Evolutionary conservation across 2,329 filamentous ascomycete genomes (phyloP), one percentile per base, ranked within the genome.

Genomic region (Mariannaea elegans): DNA sequence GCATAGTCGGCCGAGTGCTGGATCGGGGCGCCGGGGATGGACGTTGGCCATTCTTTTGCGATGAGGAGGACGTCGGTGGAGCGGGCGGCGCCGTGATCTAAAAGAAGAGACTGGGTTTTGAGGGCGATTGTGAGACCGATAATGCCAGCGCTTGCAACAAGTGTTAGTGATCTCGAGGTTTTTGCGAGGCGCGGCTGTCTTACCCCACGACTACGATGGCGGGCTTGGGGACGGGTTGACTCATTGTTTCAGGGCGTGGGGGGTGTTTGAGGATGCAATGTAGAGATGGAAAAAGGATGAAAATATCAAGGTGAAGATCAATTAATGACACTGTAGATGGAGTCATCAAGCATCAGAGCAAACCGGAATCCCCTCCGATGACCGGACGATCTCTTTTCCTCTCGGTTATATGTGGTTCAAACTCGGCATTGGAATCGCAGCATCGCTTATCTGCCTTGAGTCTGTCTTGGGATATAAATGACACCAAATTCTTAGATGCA

Each of bases 81-180:
- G 5, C 29, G 44, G 12, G 27, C 23, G 3, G 47, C 19, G 7
- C 27, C 18, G 6, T 50, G 49, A 7, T 65, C 34, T 7, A 55
- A 47, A 18, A 70, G 44, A 0, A 63, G 46, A 12, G 66, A 46
- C 41, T 82, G 81, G 45, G 84, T 75, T 27, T 76, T 76, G 16
- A 84, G 67, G 44, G 83, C 83, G 39, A 75, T 74, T 60, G 79
- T 81, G 16, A 86, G 75, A 54, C 84, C 84, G 39, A 81, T 82
- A 32, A 86, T 78, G 18, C 84, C 84, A 64, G 83, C 83, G 47
- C 84, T 86, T 41, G 0, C 7, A 36, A 13, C 4, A 41, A 4
- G 16, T 10, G 21, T 50, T 53, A n/a, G n/a, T 2, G 10, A 36
- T 29, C 12, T 16, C 3, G 7, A 2, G 4, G 23, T 16, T 23